Base-by-base conservation (phyloP, 2,329 filamentous ascomycete genomes). In the Aspergillus pseudoglaucus region DNA sequence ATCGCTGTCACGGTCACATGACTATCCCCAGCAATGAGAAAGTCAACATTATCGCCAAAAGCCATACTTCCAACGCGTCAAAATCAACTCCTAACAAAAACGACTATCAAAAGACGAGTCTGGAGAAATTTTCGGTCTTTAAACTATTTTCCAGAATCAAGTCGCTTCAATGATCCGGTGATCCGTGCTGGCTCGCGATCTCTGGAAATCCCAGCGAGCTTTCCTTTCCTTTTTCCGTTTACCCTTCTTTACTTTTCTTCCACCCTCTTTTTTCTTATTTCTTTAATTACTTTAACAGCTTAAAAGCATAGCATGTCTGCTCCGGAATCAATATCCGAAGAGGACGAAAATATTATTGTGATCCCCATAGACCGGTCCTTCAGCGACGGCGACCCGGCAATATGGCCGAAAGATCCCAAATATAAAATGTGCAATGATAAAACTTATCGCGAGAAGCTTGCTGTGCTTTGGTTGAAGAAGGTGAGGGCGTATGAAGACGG, bases 361-460 rank as follows among this genome's bases (percentile, higher is more conserved):
- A 55, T 70, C n/a, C 61, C 67, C 3, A 60, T 70, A 23, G 55
- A 68, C 22, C 52, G 55, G 12, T 50, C 54, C 12, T 59, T 66
- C 41, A 72, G 64, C 43, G 72, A 75, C 62, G 72, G 72, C 0
- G 56, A 64, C 4, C 42, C 50, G 27, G 47, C 50, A 3, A 56
- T 55, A 2, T 74, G 70, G 68, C 74, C 72, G 3, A 59, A 51
- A 9, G 53, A 57, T 15, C 50, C 59, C n/a, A 55, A 58, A 2
- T 71, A 69, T 47, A 57, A 60, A 3, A 53, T 63, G 18, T 57
- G 68, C 1, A 62, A 75, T 41, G 72, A 75, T 15, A 64, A 56
- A 1, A 51, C 66, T 1, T 80, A 80, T 56, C 65, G 77, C 0
- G 65, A 71, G 23, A 74, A 73, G 45, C 58, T 80, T 6, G 78